Conservation (phyloP, 176 grass and related monocot genomes). For the Aegilops speltoides region DNA sequence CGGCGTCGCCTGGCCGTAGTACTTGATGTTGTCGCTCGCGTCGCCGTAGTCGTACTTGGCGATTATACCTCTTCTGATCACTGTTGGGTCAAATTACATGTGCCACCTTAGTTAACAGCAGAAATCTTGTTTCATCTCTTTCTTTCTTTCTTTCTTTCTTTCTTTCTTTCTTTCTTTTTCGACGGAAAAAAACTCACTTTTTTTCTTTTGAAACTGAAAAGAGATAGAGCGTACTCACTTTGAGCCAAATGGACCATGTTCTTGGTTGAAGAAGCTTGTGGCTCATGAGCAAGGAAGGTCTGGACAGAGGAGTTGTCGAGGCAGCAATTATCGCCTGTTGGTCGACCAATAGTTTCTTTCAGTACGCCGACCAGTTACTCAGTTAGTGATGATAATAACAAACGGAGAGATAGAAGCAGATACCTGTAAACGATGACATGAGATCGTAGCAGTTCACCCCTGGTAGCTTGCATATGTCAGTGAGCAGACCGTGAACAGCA, state of each 20-base stretch:
- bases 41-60: conserved; percentile 60
- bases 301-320: conserved; percentile 45
- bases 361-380: background rate
- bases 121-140: background rate
- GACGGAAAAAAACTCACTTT: conserved; percentile 27
- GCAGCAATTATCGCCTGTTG: conserved; percentile 60
- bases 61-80: conserved; percentile 47
- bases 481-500: conserved; percentile 27
- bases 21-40: conserved; percentile 33
- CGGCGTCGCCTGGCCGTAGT: conserved; percentile 47
- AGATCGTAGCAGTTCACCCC: conserved; percentile 53
- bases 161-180: too few species aligned
- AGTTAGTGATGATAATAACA: background rate
- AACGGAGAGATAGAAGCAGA: background rate
- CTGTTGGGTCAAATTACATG: background rate
- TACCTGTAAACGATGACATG: conserved; percentile 43
- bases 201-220: too few species aligned
- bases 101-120: background rate
- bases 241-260: conserved; percentile 62
- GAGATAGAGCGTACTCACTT: conserved; percentile 29
- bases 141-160: too few species aligned
- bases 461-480: conserved; percentile 40
- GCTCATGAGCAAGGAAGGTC: conserved; percentile 51
- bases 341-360: background rate
- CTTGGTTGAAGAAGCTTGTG: conserved; percentile 56